These are phyloP conservation scores for Phytophthora megakarya DNA, from an alignment of 352 stramenopile genomes.

Conservation along the genomic window DNA sequence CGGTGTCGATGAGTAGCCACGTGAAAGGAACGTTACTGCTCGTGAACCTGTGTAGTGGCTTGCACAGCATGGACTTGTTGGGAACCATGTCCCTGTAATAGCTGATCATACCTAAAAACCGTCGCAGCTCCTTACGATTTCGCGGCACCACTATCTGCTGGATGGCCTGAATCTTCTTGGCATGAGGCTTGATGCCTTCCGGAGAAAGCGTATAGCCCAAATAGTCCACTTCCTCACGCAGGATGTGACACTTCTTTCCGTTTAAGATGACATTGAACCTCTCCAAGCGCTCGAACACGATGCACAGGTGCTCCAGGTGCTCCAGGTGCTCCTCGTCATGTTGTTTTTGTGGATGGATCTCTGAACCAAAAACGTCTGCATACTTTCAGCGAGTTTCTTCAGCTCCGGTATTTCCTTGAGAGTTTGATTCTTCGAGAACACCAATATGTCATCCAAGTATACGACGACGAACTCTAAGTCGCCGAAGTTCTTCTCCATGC, in stretches of 20 bases:
- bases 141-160: neutral
- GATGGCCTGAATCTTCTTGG: neutral
- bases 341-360: too few relatives aligned
- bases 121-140: conserved; percentile 2
- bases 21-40: neutral
- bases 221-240: neutral
- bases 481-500: neutral
- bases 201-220: neutral
- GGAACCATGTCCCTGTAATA: neutral
- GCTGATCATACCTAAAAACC: neutral
- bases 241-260: neutral
- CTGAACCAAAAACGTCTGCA: too few relatives aligned
- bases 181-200: neutral
- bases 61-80: neutral
- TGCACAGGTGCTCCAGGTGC: neutral
- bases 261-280: neutral
- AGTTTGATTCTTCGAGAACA: too few relatives aligned
- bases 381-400: too few relatives aligned
- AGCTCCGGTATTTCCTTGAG: too few relatives aligned
- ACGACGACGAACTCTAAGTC: neutral
- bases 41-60: neutral
- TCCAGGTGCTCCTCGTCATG: neutral
- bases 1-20: neutral
- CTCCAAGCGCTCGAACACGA: neutral
- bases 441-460: neutral